A percentile compares a stretch with the other conserved stretches of the same genome.
phyloP scores from a whole-genome alignment of 768 basidiomycete species.

The Lentinula edodes region DNA sequence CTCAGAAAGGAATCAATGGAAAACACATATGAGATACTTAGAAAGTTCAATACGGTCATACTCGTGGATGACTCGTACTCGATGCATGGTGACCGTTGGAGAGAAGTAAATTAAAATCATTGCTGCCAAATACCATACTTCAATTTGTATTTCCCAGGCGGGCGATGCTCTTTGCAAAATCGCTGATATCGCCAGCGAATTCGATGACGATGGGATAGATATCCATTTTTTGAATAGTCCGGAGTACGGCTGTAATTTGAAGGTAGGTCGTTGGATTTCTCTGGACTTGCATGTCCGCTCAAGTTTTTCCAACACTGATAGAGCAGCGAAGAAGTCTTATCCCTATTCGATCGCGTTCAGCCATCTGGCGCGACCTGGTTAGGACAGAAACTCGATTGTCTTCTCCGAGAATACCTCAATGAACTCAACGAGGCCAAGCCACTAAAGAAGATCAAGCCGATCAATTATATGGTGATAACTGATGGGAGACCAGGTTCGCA shows the following conservation, averaged over 20 bases:
- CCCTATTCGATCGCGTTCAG: not conserved
- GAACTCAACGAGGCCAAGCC: constrained; percentile 24
- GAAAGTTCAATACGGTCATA: constrained; percentile 50
- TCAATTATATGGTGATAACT: constrained; percentile 58
- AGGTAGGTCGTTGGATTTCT: constrained; percentile 24
- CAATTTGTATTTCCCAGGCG: constrained; percentile 28
- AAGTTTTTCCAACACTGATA: not conserved
- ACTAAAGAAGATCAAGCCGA: constrained; percentile 36
- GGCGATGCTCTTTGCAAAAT: constrained; percentile 40
- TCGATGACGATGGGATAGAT: constrained; percentile 58
- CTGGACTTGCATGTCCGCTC: not conserved
- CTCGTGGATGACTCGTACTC: constrained; percentile 59
- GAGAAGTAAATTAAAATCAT: constrained; percentile 29
- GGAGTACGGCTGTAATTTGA: constrained; percentile 27
- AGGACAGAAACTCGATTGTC: constrained; percentile 26
- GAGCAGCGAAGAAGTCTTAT: constrained; percentile 1
- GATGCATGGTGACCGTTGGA: constrained; percentile 47
- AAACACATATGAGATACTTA: constrained; percentile 15
- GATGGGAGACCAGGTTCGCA: constrained; percentile 56
- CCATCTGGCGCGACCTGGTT: constrained; percentile 4
- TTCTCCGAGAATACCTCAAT: constrained; percentile 23
- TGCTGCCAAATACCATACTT: not conserved
- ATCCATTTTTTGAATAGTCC: constrained; percentile 52
- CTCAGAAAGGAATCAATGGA: not conserved
- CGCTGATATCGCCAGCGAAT: constrained; percentile 40